Base-by-base conservation (phyloP, 345 rosid genomes). In the Salix udensis region DNA sequence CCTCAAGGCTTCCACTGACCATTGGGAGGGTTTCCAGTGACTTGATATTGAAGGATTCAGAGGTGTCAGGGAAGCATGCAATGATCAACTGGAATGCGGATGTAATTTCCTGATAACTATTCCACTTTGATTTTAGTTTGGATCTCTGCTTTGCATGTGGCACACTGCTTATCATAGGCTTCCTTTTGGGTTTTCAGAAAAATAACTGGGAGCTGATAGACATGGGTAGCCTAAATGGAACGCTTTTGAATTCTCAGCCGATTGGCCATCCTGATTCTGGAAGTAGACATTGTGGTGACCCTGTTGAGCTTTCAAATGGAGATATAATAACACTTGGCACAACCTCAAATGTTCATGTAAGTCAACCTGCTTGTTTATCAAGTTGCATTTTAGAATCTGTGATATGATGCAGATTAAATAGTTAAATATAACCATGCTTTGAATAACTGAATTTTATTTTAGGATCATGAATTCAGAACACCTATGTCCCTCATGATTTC, bases 51-150 rank as follows among this genome's bases (percentile, higher is more conserved):
- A 90, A 90, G 74, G 99, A 96, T 83, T 84, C 93, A 0, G 99
- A 96, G 87, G 96, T 96, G 77, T 96, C 99, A 0, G 98, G 98
- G 82, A 96, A 90, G 87, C 98, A 96, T 90, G 98, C 98, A 24
- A 83, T 91, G 85, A 91, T 96, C 82, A 89, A 86, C 73, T 96
- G 99, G 99, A 94, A 96, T 81, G 71, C 86, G 55, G 81, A 88
- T 88, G 98, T 94, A 86, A 82, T 68, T 65, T 77, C 76, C 78
- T 79, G 31, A 39, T 67, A 67, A 76, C 66, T 64, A 39, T 44
- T 52, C 36, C 19, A 24, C 53, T 65, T 68, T 80, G 24, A 70
- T 68, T 80, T 80, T 64, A 67, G 18, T 65, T 42, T 73, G 37
- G 70, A 46, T 83, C 66, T 76, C 62, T 73, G 52, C 67, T 62